These are phyloP conservation scores for Podospora bellae-mahoneyi DNA, from an alignment of 495 filamentous ascomycete genomes.

Conservation along the genomic window DNA sequence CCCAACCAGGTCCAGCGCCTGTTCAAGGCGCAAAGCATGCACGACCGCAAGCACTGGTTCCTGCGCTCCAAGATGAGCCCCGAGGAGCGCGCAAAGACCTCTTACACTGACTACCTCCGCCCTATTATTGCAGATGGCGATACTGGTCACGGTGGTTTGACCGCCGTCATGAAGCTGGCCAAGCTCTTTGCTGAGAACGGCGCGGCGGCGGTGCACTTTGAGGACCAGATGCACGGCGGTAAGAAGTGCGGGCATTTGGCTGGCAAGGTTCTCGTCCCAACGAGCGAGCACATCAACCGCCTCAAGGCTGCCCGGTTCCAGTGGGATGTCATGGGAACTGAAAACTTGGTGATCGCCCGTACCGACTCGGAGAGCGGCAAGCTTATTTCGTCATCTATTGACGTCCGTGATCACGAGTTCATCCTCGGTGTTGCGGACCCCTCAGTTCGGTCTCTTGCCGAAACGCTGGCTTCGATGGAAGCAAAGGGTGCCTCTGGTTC, in stretches of 20 bases:
- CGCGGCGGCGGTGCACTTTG: constrained; percentile 93
- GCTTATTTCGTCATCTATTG: constrained; percentile 83
- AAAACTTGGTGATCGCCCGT: constrained; percentile 90
- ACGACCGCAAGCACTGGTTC: constrained; percentile 95
- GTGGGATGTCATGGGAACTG: constrained; percentile 95
- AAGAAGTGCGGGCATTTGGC: constrained; percentile 99
- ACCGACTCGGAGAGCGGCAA: constrained; percentile 94
- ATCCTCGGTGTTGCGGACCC: constrained; percentile 80
- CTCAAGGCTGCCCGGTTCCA: constrained; percentile 90
- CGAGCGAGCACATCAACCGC: constrained; percentile 93
- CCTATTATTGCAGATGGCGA: constrained; percentile 98
- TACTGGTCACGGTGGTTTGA: constrained; percentile 88
- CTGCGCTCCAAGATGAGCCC: constrained; percentile 68
- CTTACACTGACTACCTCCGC: constrained; percentile 86
- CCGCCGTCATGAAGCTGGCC: constrained; percentile 90
- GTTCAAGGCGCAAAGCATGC: constrained; percentile 93
- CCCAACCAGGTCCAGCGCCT: constrained; percentile 96
- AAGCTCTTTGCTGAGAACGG: constrained; percentile 99
- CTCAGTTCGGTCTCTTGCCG: constrained; percentile 70
- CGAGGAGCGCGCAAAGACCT: constrained; percentile 65
- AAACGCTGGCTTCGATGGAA: constrained; percentile 90
- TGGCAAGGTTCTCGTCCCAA: constrained; percentile 91
- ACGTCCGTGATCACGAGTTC: constrained; percentile 93
- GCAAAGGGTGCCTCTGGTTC: constrained; percentile 65
- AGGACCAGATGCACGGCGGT: constrained; percentile 94